phyloP scores from a whole-genome alignment of 1,284 basidiomycete species.

The Leccinum angustisporum region DNA sequence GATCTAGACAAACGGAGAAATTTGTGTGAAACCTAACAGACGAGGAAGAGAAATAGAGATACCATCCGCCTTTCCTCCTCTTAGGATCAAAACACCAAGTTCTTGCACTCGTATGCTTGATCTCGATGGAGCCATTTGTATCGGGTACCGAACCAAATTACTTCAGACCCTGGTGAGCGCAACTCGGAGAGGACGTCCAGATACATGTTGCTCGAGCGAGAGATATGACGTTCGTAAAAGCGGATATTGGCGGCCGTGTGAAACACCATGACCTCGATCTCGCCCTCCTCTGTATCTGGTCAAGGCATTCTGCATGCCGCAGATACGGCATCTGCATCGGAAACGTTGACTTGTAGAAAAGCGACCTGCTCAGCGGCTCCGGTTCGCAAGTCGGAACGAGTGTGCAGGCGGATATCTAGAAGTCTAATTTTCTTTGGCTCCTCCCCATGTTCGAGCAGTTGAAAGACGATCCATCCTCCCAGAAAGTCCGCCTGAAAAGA shows the following conservation, averaged over 20 bases:
- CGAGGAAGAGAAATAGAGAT: neutral
- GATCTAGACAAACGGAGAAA: constrained; percentile 1
- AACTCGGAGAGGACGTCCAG: constrained; percentile 6
- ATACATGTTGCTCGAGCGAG: no score
- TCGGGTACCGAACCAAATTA: constrained; percentile 22
- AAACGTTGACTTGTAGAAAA: constrained; percentile 59
- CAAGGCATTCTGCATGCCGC: constrained; percentile 52
- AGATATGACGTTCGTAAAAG: neutral
- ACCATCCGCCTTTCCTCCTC: neutral
- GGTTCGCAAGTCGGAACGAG: constrained; percentile 50
- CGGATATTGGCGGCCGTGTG: constrained; percentile 49
- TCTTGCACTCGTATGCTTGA: constrained; percentile 11
- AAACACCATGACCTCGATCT: constrained; percentile 55
- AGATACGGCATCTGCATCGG: constrained; percentile 35
- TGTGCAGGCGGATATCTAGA: constrained; percentile 60
- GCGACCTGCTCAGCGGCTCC: constrained; percentile 50
- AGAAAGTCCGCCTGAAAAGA: constrained; percentile 60
- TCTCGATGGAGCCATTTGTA: constrained; percentile 20
- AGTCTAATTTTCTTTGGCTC: constrained; percentile 63
- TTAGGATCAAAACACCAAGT: constrained; percentile 4
- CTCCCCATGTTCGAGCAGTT: constrained; percentile 67
- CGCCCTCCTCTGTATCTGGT: constrained; percentile 38
- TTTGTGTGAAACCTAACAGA: neutral
- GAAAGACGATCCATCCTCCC: constrained; percentile 72
- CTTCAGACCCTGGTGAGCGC: constrained; percentile 27